Evolutionary conservation across 192 early-diverging fungal genomes (phyloP).

Genomic region (Coemansia sp.): DNA sequence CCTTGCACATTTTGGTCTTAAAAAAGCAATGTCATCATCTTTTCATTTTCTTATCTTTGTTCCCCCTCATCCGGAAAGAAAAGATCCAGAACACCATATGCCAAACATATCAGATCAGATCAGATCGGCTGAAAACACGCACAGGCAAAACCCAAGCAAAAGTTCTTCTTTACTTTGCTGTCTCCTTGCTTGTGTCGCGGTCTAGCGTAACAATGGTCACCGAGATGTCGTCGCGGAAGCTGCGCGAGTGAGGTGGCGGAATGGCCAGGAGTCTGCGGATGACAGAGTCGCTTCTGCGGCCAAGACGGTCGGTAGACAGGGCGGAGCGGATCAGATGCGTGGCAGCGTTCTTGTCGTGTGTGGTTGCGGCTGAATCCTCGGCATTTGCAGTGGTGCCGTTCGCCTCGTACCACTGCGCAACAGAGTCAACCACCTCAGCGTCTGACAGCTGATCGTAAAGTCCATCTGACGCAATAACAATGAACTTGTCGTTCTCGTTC

Average conservation of each 20-base stretch:
- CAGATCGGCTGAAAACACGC: too few relatives aligned
- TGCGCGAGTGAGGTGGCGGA: slow-evolving; percentile 64
- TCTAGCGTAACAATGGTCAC: slow-evolving; percentile 61
- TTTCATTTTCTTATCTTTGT: background rate
- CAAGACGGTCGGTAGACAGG: slow-evolving; percentile 47
- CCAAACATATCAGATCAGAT: too few relatives aligned
- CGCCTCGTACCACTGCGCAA: slow-evolving; percentile 53
- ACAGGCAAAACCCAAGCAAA: background rate
- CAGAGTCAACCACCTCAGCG: slow-evolving; percentile 55
- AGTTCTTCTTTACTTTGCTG: background rate
- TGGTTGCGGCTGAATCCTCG: background rate
- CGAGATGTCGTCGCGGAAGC: slow-evolving; percentile 83
- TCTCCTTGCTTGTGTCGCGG: slow-evolving; percentile 12
- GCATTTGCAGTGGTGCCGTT: background rate
- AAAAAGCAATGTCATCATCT: too few relatives aligned
- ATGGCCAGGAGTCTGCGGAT: slow-evolving; percentile 66
- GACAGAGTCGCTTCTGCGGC: slow-evolving; percentile 61
- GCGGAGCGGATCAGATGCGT: slow-evolving; percentile 74
- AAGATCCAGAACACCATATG: too few relatives aligned
- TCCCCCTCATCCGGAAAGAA: background rate
- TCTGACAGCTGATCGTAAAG: slow-evolving; percentile 76
- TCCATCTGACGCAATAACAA: slow-evolving; percentile 83
- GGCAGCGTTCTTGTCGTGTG: slow-evolving; percentile 54
- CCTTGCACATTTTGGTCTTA: too few relatives aligned
- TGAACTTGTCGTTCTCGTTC: slow-evolving; percentile 61